Percentiles rank a stretch among this genome's conserved stretches.
phyloP scores from a whole-genome alignment of 148 eudicot genomes.

The Rhododendron williamsianum region DNA sequence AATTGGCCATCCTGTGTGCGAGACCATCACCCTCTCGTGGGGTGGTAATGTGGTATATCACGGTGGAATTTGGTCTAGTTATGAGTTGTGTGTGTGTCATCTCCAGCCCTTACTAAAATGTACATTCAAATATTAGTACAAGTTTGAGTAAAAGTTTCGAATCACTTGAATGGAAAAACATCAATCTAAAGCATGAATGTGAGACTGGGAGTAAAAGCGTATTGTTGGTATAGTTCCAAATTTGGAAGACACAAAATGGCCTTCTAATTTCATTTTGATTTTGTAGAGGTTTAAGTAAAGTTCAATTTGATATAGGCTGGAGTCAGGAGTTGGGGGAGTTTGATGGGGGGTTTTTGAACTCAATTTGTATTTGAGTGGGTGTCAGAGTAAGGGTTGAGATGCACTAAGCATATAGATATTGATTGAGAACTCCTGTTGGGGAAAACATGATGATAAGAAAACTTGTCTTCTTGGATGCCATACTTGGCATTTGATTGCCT shows the following conservation, averaged over 20 bases:
- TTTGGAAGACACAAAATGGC: neutral
- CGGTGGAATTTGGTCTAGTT: neutral
- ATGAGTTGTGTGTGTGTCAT: neutral
- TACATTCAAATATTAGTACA: neutral
- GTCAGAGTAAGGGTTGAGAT: neutral
- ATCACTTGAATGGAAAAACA: neutral
- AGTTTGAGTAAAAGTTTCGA: neutral
- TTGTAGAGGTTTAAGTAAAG: neutral
- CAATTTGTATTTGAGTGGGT: neutral
- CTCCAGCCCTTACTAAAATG: neutral
- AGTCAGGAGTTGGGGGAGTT: neutral
- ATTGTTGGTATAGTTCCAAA: neutral
- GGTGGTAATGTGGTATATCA: too few species aligned
- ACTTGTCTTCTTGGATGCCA: neutral
- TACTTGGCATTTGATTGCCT: neutral
- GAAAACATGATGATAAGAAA: neutral
- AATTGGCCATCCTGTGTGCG: too few species aligned
- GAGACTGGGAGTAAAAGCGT: neutral
- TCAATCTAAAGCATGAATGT: neutral
- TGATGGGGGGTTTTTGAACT: neutral
- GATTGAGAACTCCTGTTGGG: neutral
- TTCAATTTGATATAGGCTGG: neutral
- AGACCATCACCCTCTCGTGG: too few species aligned
- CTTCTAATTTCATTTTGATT: neutral
- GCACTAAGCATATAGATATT: neutral